These are phyloP conservation scores for Teratosphaeria zuluensis DNA, from an alignment of 2,329 filamentous ascomycete genomes.

Conservation along the genomic window DNA sequence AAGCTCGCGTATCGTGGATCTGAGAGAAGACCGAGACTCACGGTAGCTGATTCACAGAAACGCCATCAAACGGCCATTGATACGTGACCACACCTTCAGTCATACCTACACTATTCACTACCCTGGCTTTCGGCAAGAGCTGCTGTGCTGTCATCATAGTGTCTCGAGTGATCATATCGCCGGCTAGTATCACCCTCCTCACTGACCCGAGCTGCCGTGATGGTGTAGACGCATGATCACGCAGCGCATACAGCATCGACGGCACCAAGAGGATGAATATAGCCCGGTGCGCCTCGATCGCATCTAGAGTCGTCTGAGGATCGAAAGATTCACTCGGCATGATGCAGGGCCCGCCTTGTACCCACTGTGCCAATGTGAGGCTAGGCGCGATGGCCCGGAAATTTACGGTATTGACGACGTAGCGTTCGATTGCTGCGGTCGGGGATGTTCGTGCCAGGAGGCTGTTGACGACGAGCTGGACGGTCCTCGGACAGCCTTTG, in stretches of 20 bases:
- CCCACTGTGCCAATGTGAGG: slow-evolving; percentile 5
- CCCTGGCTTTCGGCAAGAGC: slow-evolving; percentile 6
- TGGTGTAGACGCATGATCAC: slow-evolving; percentile 1
- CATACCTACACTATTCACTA: slow-evolving; percentile 9
- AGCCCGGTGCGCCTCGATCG: slow-evolving; percentile 6
- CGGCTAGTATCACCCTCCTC: slow-evolving; percentile 3
- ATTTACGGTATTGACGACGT: slow-evolving; percentile 2
- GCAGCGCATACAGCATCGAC: slow-evolving; percentile 8
- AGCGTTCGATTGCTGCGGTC: not conserved
- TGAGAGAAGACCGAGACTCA: not conserved
- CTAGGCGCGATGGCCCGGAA: slow-evolving; percentile 12
- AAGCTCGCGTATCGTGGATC: not conserved
- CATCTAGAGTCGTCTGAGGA: slow-evolving; percentile 4
- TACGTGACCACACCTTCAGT: slow-evolving; percentile 10
- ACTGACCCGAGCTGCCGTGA: slow-evolving; percentile 4
- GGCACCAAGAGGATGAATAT: slow-evolving; percentile 8
- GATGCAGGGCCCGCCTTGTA: slow-evolving; percentile 8
- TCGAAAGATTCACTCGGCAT: slow-evolving; percentile 6
- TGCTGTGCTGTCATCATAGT: slow-evolving; percentile 3
- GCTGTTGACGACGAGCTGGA: not conserved
- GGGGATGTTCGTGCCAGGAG: not conserved
- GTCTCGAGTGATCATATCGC: slow-evolving; percentile 11
- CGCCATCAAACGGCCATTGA: slow-evolving; percentile 8
- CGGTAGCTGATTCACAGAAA: slow-evolving; percentile 5
- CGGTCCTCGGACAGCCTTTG: slow-evolving; percentile 1